phyloP scores from a whole-genome alignment of 305 asterid species.

The Fraxinus platypoda region DNA sequence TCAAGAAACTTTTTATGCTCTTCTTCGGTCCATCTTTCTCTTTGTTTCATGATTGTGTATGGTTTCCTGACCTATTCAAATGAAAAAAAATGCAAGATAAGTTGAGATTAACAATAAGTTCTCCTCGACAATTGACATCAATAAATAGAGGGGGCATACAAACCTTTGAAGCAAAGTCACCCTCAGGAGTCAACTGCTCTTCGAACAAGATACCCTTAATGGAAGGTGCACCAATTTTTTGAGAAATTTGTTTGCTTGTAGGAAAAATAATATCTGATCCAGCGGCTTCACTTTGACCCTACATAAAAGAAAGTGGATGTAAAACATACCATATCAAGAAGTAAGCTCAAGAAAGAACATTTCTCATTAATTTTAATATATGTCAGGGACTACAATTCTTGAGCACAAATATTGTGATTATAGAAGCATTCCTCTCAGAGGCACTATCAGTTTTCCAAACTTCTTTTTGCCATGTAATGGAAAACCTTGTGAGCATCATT shows the following conservation, averaged over 20 bases:
- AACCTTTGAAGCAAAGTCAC: conserved; percentile 50
- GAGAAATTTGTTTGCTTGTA: conserved; percentile 5
- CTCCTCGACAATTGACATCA: not conserved
- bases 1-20: conserved; percentile 58
- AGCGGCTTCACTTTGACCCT: conserved; percentile 29
- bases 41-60: conserved; percentile 59
- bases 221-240: conserved; percentile 16
- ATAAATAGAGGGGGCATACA: not conserved
- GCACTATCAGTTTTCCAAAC: not conserved
- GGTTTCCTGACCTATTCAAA: conserved; percentile 51
- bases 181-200: conserved; percentile 32
- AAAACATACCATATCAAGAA: not conserved
- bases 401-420: not conserved
- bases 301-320: not conserved
- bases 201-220: conserved; percentile 24
- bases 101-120: not conserved
- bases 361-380: not conserved
- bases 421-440: not conserved
- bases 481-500: not conserved
- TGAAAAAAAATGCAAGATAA: conserved; percentile 17
- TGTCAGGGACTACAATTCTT: not conserved
- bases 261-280: conserved; percentile 19
- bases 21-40: conserved; percentile 67
- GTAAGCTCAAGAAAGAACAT: conserved; percentile 1
- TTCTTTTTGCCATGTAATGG: not conserved